Evolutionary conservation across 345 rosid genomes (phyloP).

Genomic region (Citrus hindsii): DNA sequence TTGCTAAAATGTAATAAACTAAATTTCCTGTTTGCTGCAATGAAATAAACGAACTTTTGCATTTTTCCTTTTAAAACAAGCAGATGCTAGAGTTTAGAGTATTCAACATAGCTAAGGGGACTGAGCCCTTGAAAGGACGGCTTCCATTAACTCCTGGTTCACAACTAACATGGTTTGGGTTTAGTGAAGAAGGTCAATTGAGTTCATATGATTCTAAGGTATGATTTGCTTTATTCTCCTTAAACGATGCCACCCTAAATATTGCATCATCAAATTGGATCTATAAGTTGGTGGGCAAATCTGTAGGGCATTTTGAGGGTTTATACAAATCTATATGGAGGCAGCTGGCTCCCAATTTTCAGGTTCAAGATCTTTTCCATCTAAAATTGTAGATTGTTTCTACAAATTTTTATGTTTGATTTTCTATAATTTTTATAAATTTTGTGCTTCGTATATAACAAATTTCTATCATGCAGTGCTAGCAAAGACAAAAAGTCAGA

Average conservation of each 20-base stretch:
- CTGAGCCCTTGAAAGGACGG: slow-evolving; percentile 56
- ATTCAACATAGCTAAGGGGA: slow-evolving; percentile 54
- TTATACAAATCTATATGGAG: slow-evolving; percentile 72
- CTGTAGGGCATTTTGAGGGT: slow-evolving; percentile 76
- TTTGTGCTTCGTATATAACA: background rate
- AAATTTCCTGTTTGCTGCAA: background rate
- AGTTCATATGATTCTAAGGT: slow-evolving; percentile 92
- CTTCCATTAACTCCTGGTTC: slow-evolving; percentile 89
- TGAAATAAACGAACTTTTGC: background rate
- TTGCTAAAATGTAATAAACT: background rate
- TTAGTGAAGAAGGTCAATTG: slow-evolving; percentile 84
- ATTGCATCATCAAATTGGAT: background rate
- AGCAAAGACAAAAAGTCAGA: slow-evolving; percentile 59
- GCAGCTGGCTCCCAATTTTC: slow-evolving; percentile 94
- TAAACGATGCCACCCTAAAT: background rate
- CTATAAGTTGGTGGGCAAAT: background rate
- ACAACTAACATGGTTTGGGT: slow-evolving; percentile 76
- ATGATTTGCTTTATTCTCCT: slow-evolving; percentile 7
- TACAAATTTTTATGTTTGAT: background rate
- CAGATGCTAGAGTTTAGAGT: slow-evolving; percentile 80
- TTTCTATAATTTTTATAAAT: background rate
- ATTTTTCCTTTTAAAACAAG: slow-evolving; percentile 17
- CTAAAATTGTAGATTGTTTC: background rate
- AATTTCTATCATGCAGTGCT: slow-evolving; percentile 42
- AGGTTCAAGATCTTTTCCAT: slow-evolving; percentile 48